phyloP scores from a whole-genome alignment of 129 eudicot species.

The Ambrosia artemisiifolia region DNA sequence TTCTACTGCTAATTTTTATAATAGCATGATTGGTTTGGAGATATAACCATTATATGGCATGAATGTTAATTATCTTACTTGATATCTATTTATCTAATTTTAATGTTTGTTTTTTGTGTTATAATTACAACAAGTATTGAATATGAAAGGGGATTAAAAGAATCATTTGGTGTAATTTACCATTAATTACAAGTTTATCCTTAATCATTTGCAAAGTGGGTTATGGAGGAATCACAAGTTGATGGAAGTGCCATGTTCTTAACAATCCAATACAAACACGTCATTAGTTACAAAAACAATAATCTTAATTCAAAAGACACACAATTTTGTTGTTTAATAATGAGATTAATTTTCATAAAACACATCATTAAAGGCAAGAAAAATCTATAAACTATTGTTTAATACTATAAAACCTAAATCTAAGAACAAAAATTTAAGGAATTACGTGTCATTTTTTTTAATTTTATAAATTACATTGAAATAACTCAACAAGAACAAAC shows the following conservation, averaged over 20 bases:
- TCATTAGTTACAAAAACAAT: neutral
- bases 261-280: constrained; percentile 13
- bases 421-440: too few species aligned
- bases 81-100: neutral
- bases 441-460: too few species aligned
- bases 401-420: too few species aligned
- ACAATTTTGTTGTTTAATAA: neutral
- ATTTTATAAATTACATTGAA: too few species aligned
- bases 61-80: neutral
- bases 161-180: neutral
- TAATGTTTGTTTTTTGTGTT: too few species aligned
- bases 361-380: neutral
- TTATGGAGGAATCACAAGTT: constrained; percentile 4
- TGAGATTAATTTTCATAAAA: neutral
- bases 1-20: neutral
- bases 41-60: neutral
- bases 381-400: neutral
- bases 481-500: too few species aligned
- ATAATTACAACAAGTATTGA: neutral
- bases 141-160: neutral
- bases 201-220: constrained; percentile 30
- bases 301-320: neutral
- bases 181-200: constrained; percentile 7
- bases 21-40: neutral
- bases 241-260: constrained; percentile 21